phyloP scores from a whole-genome alignment of 2,329 filamentous ascomycete species.

The Cryphonectria nitschkei region DNA sequence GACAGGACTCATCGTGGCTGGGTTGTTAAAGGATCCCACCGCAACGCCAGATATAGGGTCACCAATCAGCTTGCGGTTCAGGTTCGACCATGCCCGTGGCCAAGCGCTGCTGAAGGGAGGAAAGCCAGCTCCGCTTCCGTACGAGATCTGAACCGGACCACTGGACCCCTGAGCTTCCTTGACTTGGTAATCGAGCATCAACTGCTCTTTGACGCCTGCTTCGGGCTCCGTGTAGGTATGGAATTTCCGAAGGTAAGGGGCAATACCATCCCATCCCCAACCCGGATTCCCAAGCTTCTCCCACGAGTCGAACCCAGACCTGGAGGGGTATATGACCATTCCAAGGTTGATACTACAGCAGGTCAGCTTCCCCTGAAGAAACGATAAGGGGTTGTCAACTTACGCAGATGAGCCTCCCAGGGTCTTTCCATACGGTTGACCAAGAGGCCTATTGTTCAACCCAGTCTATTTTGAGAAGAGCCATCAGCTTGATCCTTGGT shows the following conservation, averaged over 20 bases:
- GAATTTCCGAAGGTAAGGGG: constrained; percentile 42
- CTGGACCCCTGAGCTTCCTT: constrained; percentile 34
- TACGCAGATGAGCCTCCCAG: constrained; percentile 22
- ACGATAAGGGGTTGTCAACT: not conserved
- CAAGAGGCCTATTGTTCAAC: constrained; percentile 16
- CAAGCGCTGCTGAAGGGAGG: constrained; percentile 40
- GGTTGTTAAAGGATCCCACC: constrained; percentile 24
- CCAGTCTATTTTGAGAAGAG: constrained; percentile 34
- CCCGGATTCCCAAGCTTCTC: constrained; percentile 35
- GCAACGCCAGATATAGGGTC: constrained; percentile 22
- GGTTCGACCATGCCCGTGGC: constrained; percentile 41
- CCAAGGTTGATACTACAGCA: constrained; percentile 33
- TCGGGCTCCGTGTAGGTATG: constrained; percentile 37
- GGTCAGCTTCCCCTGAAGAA: not conserved
- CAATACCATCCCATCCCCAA: constrained; percentile 36
- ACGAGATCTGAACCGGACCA: constrained; percentile 44
- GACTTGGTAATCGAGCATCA: constrained; percentile 38
- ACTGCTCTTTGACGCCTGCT: constrained; percentile 34
- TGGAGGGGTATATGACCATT: constrained; percentile 36
- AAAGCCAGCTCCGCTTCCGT: constrained; percentile 38
- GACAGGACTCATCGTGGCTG: constrained; percentile 26
- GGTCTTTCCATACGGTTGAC: constrained; percentile 17
- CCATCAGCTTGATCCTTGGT: not conserved
- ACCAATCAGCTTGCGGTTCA: constrained; percentile 18
- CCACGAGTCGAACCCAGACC: constrained; percentile 36